Evolutionary conservation across 106 monocot genomes (phyloP).

Genomic region (Dioscorea zingiberensis): DNA sequence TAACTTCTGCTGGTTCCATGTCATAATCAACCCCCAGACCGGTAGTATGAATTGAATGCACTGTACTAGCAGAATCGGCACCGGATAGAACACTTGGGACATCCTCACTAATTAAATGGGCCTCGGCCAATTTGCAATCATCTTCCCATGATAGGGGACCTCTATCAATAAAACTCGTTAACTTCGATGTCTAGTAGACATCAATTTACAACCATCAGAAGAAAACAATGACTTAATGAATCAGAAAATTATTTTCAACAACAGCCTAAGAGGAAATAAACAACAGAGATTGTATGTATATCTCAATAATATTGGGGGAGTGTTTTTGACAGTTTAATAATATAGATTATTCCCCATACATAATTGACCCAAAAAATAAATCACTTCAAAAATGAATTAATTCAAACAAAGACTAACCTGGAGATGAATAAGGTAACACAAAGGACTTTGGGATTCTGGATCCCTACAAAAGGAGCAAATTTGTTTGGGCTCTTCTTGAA

Average conservation of each 20-base stretch:
- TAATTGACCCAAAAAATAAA: too few species aligned
- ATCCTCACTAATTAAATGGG: slow-evolving; percentile 13
- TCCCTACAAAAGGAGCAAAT: slow-evolving; percentile 84
- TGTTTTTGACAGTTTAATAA: too few species aligned
- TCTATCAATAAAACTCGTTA: slow-evolving; percentile 68
- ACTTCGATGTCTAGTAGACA: slow-evolving; percentile 67
- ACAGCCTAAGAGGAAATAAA: neutral
- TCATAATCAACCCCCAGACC: slow-evolving; percentile 26
- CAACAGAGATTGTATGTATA: neutral
- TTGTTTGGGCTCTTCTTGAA: slow-evolving; percentile 40
- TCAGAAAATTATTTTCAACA: neutral
- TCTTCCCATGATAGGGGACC: slow-evolving; percentile 68
- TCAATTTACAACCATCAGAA: neutral
- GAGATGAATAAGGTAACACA: slow-evolving; percentile 82
- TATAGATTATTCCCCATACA: too few species aligned
- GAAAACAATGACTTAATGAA: neutral
- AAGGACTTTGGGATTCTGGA: slow-evolving; percentile 52
- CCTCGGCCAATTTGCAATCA: slow-evolving; percentile 16
- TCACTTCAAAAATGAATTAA: too few species aligned
- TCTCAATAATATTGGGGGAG: too few species aligned
- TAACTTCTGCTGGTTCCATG: slow-evolving; percentile 31
- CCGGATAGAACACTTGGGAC: slow-evolving; percentile 20
- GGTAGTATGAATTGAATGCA: slow-evolving; percentile 14
- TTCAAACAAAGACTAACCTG: slow-evolving; percentile 43
- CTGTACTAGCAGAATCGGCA: slow-evolving; percentile 14